Evolutionary conservation across 1,284 basidiomycete species (phyloP).

Genomic region (Prillingera fragicola): DNA sequence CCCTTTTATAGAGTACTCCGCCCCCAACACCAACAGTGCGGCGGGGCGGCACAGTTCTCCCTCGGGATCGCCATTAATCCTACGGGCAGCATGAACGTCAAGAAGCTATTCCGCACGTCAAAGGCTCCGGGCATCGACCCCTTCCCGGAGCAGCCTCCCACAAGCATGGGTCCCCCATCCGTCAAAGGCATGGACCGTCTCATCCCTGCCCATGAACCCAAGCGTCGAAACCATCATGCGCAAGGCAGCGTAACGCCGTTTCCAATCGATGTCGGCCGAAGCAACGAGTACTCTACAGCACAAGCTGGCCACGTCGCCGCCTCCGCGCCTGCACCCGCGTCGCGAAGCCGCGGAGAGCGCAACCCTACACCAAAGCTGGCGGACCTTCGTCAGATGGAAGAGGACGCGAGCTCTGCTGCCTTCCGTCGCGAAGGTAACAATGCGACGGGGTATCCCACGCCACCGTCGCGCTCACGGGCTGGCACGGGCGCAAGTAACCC

Average conservation of each 20-base stretch:
- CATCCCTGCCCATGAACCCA: not conserved
- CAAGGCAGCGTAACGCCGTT: conserved; percentile 34
- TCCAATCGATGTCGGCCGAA: conserved; percentile 29
- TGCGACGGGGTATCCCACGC: not conserved
- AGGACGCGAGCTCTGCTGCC: not conserved
- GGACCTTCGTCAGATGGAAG: no score
- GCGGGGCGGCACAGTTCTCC: no score
- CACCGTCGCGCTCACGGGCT: conserved; percentile 18
- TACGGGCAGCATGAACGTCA: conserved; percentile 1
- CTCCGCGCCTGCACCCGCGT: not conserved
- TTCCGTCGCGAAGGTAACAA: conserved; percentile 7
- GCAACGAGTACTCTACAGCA: conserved; percentile 1
- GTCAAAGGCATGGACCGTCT: not conserved
- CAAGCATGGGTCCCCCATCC: not conserved
- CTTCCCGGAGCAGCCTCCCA: not conserved
- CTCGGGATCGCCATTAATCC: no score
- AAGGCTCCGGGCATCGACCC: conserved; percentile 6
- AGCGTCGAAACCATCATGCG: conserved; percentile 3
- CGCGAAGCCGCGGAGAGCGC: not conserved
- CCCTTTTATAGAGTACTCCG: not conserved
- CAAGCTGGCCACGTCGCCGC: not conserved
- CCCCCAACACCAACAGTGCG: not conserved
- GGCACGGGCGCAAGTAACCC: conserved; percentile 15
- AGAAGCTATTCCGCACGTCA: conserved; percentile 16
- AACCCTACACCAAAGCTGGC: not conserved